Conservation (phyloP, 2,329 filamentous ascomycete species). For the Claviceps africana region DNA sequence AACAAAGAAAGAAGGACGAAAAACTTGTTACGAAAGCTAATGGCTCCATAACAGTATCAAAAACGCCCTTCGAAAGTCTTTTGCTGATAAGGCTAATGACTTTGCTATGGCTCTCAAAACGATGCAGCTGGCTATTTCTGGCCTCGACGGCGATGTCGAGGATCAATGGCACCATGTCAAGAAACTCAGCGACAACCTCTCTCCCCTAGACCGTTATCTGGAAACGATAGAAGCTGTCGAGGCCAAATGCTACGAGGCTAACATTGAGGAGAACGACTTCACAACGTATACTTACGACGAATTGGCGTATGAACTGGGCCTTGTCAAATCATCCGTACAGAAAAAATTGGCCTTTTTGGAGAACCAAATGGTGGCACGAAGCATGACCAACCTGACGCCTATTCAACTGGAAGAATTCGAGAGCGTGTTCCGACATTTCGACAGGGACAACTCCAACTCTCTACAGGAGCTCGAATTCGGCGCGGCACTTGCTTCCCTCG, state of each 20-base stretch:
- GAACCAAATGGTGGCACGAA: constrained; percentile 95
- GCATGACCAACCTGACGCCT: constrained; percentile 96
- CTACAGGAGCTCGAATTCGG: constrained; percentile 91
- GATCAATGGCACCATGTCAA: constrained; percentile 84
- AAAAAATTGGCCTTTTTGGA: constrained; percentile 96
- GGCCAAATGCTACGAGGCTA: constrained; percentile 82
- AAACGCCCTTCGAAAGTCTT: constrained; percentile 78
- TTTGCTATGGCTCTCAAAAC: constrained; percentile 93
- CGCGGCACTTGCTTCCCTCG: constrained; percentile 84
- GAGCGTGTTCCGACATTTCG: constrained; percentile 94
- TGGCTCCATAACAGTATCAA: constrained; percentile 55
- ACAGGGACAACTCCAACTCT: constrained; percentile 80
- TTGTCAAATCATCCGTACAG: constrained; percentile 82
- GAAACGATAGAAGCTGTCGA: constrained; percentile 77
- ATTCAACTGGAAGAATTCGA: constrained; percentile 98
- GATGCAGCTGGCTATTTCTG: constrained; percentile 85
- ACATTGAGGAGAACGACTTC: constrained; percentile 98
- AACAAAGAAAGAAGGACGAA: too few relatives aligned
- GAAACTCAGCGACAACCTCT: constrained; percentile 69
- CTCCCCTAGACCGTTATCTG: constrained; percentile 82
- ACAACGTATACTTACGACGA: constrained; percentile 99
- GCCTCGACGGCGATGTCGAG: constrained; percentile 92
- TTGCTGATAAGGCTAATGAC: constrained; percentile 96
- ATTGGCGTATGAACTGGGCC: constrained; percentile 77
- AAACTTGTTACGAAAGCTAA: constrained; percentile 14